Conservation (phyloP, 306 rosid species). For the Fagus crenata region DNA sequence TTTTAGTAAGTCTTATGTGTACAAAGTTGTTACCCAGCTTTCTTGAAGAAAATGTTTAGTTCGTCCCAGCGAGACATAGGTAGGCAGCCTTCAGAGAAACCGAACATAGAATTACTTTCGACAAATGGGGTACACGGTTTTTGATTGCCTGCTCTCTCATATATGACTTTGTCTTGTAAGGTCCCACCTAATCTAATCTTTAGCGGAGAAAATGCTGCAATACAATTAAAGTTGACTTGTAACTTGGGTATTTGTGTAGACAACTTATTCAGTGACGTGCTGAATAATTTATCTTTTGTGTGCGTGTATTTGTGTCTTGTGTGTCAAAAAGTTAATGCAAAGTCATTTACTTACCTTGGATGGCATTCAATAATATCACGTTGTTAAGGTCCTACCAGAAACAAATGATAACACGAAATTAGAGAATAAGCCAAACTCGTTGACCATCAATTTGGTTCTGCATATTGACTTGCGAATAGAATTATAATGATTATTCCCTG, state of each 20-base stretch:
- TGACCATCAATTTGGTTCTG: not conserved
- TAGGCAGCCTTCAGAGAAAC: slow-evolving; percentile 74
- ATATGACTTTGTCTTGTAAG: slow-evolving; percentile 75
- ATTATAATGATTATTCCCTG: too few relatives aligned
- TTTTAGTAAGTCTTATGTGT: not conserved
- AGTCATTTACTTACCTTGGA: slow-evolving; percentile 57
- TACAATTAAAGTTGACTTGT: slow-evolving; percentile 27
- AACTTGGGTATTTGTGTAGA: not conserved
- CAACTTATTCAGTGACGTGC: too few relatives aligned
- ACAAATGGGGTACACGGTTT: slow-evolving; percentile 59
- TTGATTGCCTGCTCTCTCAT: slow-evolving; percentile 55
- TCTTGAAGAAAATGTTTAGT: slow-evolving; percentile 66
- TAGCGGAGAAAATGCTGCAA: slow-evolving; percentile 91
- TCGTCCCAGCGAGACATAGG: slow-evolving; percentile 88
- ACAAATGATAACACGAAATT: slow-evolving; percentile 5
- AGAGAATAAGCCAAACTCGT: slow-evolving; percentile 7
- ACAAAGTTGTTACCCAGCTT: slow-evolving; percentile 64
- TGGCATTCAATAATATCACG: slow-evolving; percentile 65
- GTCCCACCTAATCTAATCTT: slow-evolving; percentile 87
- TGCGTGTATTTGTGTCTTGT: too few relatives aligned
- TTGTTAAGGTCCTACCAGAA: slow-evolving; percentile 70
- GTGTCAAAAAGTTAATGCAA: not conserved
- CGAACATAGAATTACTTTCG: slow-evolving; percentile 42
- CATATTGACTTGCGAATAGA: not conserved
- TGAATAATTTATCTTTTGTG: too few relatives aligned